A percentile compares a stretch with the other conserved stretches of the same genome.
Conservation (phyloP, 2,329 filamentous ascomycete genomes). For the Cladosporium oxysporum region DNA sequence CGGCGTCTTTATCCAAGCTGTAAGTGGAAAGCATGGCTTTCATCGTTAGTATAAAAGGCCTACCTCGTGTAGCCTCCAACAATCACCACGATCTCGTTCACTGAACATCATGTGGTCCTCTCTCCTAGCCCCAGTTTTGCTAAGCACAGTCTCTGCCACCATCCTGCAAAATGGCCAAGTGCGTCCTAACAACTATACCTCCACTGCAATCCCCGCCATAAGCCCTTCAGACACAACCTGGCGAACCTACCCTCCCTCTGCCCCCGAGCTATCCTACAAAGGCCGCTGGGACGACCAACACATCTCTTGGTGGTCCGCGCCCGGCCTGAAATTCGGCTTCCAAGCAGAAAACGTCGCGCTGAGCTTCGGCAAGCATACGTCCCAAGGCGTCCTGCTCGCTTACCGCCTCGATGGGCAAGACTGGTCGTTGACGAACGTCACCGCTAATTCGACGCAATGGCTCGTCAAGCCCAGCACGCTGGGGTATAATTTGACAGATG, state of each 20-base stretch:
- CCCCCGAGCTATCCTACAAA: conserved; percentile 61
- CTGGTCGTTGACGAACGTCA: conserved; percentile 64
- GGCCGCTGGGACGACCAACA: conserved; percentile 63
- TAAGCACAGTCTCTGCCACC: conserved; percentile 31
- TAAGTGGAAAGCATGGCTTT: background rate
- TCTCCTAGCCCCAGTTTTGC: background rate
- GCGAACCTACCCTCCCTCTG: conserved; percentile 54
- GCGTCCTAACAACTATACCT: conserved; percentile 42
- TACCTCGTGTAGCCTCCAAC: background rate
- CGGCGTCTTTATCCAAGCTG: background rate
- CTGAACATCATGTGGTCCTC: background rate
- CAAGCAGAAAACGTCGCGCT: conserved; percentile 55
- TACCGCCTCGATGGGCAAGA: conserved; percentile 61
- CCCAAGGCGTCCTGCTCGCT: conserved; percentile 54
- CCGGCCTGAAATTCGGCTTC: conserved; percentile 58
- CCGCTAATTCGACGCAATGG: conserved; percentile 57
- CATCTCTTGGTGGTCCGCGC: conserved; percentile 55
- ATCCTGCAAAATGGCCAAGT: conserved; percentile 49
- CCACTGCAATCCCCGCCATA: conserved; percentile 40
- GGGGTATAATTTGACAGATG: conserved; percentile 48
- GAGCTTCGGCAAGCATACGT: conserved; percentile 56
- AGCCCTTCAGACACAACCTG: conserved; percentile 39
- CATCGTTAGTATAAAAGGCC: background rate
- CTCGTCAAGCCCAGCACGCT: conserved; percentile 52
- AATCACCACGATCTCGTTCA: background rate